A percentile compares a stretch with the other conserved stretches of the same genome.
phyloP scores from a whole-genome alignment of 345 rosid species.

The Aethionema arabicum region DNA sequence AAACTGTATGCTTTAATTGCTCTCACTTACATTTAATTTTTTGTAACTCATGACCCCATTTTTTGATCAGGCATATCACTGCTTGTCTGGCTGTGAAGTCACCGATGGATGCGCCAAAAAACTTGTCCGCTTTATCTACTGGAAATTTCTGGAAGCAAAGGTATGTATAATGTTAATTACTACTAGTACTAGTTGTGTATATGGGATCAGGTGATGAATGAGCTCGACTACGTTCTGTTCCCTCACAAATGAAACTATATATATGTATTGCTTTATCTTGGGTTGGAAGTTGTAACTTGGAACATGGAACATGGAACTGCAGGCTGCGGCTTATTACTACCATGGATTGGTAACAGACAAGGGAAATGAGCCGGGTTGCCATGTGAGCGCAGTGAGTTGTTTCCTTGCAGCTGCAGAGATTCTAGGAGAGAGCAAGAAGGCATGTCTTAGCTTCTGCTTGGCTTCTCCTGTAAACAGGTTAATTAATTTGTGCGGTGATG shows the following conservation, averaged over 20 bases:
- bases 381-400: constrained; percentile 71
- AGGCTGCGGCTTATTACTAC: constrained; percentile 95
- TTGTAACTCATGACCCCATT: constrained; percentile 1
- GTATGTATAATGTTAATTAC: too few species aligned
- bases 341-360: constrained; percentile 88
- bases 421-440: constrained; percentile 79
- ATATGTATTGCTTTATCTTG: background rate
- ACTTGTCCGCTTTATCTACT: constrained; percentile 73
- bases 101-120: constrained; percentile 58
- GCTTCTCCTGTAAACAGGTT: constrained; percentile 80
- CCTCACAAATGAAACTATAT: background rate
- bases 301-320: background rate
- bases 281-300: too few species aligned
- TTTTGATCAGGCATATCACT: constrained; percentile 58
- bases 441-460: constrained; percentile 76
- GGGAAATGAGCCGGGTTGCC: constrained; percentile 71
- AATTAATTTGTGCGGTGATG: constrained; percentile 28
- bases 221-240: background rate
- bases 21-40: background rate
- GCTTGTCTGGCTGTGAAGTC: constrained; percentile 58
- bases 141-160: constrained; percentile 96
- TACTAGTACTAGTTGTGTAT: background rate
- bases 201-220: background rate
- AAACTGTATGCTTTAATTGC: background rate
- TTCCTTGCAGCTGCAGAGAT: constrained; percentile 87